Evolutionary conservation across 768 basidiomycete genomes (phyloP), one percentile per base, ranked within the genome.

Genomic region (Rhizopogon vulgaris): DNA sequence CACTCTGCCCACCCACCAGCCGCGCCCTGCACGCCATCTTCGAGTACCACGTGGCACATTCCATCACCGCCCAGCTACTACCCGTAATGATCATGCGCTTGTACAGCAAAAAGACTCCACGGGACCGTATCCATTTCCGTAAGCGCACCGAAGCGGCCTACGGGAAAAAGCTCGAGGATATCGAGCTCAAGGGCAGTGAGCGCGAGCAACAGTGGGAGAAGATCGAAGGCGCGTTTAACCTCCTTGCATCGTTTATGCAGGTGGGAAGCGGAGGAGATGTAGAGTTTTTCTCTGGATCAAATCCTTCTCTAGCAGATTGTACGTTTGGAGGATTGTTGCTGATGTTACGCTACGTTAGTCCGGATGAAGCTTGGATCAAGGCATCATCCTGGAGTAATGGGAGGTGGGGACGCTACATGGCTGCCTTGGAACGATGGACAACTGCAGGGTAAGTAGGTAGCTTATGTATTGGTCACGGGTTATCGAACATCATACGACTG

Each of bases 351-450:
- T 53, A 52, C 6, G 54, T 59, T 17, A 67, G 67, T 39, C 63
- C 66, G 14, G 55, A 69, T 6, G 65, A 64, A 17, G 61, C 55
- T 8, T 67, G 64, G 61, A 43, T 48, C 1, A 55, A 57, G 39
- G 55, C 69, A 28, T 49, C 42, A n/a, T 49, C 56, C 5, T 68
- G 65, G 65, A 58, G 66, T 41, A 56, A 54, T 14, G 65, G 66
- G 22, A 53, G 56, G 52, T 71, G 69, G 69, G 53, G 12, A 37
- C 48, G 52, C 30, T 63, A 59, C 38, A 27, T 64, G 40, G 42
- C 59, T 14, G 37, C 46, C 7, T 61, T 66, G 30, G 42, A 60
- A 37, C 41, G 49, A 32, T 65, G 61, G 58, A 62, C 55, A 52
- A 42, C 37, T 12, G 51, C 52, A 18, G 18, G 38, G 12, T 51